Evolutionary conservation across 495 filamentous ascomycete genomes (phyloP).

Genomic region (Penicillium ucsense): DNA sequence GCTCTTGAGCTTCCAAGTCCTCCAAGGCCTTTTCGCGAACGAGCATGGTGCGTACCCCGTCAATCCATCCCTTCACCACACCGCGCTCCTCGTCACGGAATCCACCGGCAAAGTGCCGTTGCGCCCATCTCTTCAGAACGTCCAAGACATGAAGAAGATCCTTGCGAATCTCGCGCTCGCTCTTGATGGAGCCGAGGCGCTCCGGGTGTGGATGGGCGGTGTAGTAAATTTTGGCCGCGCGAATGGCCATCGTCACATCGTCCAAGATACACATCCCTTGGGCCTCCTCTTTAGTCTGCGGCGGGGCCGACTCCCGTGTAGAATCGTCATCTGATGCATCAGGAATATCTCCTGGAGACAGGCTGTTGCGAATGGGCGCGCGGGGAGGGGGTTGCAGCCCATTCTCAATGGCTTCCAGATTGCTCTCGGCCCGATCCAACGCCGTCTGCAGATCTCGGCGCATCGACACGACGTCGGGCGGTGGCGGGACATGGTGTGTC

Average conservation of each 20-base stretch:
- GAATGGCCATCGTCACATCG: slow-evolving; percentile 84
- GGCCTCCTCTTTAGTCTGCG: slow-evolving; percentile 67
- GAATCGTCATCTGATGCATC: slow-evolving; percentile 28
- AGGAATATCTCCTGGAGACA: slow-evolving; percentile 23
- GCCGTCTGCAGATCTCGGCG: slow-evolving; percentile 63
- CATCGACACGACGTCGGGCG: slow-evolving; percentile 70
- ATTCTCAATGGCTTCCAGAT: slow-evolving; percentile 44
- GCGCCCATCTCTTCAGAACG: slow-evolving; percentile 80
- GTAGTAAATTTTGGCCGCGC: slow-evolving; percentile 92
- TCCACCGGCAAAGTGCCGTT: slow-evolving; percentile 77
- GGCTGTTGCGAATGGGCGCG: slow-evolving; percentile 22
- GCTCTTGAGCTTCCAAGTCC: slow-evolving; percentile 58
- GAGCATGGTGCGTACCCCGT: slow-evolving; percentile 63
- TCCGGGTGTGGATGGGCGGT: slow-evolving; percentile 75
- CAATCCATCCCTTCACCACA: slow-evolving; percentile 67
- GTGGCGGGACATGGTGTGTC: slow-evolving; percentile 75
- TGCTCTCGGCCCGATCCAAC: slow-evolving; percentile 57
- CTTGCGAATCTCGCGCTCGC: slow-evolving; percentile 67
- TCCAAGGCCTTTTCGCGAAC: slow-evolving; percentile 66
- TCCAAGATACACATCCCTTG: slow-evolving; percentile 89
- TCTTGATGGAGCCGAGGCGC: slow-evolving; percentile 73
- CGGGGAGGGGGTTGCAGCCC: slow-evolving; percentile 21
- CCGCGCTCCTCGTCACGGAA: slow-evolving; percentile 63
- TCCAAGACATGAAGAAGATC: slow-evolving; percentile 83
- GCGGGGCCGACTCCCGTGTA: slow-evolving; percentile 17